phyloP scores from a whole-genome alignment of 1,139 yeast genomes.

The Suhomyces taliae region DNA sequence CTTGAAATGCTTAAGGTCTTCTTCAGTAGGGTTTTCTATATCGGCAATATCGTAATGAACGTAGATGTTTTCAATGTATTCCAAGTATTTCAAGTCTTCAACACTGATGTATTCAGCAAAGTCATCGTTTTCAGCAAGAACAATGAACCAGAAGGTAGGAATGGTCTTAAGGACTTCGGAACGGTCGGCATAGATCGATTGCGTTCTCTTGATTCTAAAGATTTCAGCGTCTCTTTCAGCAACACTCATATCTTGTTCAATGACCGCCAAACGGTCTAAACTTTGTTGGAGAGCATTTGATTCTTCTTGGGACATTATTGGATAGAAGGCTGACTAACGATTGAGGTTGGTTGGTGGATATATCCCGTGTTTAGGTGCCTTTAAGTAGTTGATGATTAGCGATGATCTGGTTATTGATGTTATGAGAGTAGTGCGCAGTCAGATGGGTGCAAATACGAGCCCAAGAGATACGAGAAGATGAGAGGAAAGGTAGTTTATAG shows the following conservation, averaged over 20 bases:
- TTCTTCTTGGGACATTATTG: constrained; percentile 8
- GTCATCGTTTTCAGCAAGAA: constrained; percentile 72
- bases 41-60: constrained; percentile 49
- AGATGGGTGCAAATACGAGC: constrained; percentile 1
- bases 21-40: constrained; percentile 12
- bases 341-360: not conserved
- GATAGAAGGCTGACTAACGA: not conserved
- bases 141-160: constrained; percentile 76
- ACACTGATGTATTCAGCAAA: constrained; percentile 68
- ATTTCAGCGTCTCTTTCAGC: constrained; percentile 58
- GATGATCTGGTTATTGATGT: not conserved
- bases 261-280: constrained; percentile 44
- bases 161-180: constrained; percentile 45
- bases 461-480: constrained; percentile 32
- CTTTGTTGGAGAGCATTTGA: constrained; percentile 13
- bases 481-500: constrained; percentile 16
- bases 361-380: too few relatives aligned
- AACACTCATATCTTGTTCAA: constrained; percentile 55
- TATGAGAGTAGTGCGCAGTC: not conserved
- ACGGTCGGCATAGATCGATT: constrained; percentile 51
- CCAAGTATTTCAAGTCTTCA: constrained; percentile 69
- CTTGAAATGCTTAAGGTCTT: constrained; percentile 35
- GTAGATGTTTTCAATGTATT: constrained; percentile 54
- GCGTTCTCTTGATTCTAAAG: constrained; percentile 49
- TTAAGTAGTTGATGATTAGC: not conserved